A percentile compares a stretch with the other conserved stretches of the same genome.
phyloP scores from a whole-genome alignment of 768 basidiomycete genomes.

The Mycena galopus region DNA sequence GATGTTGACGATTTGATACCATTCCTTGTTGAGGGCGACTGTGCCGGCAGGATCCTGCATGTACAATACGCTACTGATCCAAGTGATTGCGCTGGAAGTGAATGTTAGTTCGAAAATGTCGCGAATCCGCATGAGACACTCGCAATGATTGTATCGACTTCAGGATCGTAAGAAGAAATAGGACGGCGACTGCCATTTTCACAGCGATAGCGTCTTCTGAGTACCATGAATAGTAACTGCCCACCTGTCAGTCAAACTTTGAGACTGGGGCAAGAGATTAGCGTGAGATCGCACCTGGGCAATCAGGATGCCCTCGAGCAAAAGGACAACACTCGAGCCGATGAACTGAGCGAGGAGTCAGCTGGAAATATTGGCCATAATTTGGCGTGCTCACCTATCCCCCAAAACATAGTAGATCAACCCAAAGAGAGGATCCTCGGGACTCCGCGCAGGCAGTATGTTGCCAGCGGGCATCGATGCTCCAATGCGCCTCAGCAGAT shows the following conservation, averaged over 20 bases:
- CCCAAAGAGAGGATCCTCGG: conserved; percentile 12
- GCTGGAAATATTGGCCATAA: neutral
- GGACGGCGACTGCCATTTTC: neutral
- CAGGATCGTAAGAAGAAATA: conserved; percentile 8
- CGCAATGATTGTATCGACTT: conserved; percentile 14
- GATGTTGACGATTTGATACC: conserved; percentile 20
- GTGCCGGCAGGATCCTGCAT: conserved; percentile 14
- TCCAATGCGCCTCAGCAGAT: neutral
- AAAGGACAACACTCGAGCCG: conserved; percentile 9
- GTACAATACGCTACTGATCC: conserved; percentile 19
- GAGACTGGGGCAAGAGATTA: neutral
- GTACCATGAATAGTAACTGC: conserved; percentile 11
- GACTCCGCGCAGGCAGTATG: neutral
- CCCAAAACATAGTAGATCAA: conserved; percentile 19
- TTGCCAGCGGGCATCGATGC: neutral
- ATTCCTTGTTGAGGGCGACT: neutral
- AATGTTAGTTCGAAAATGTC: neutral
- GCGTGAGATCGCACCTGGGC: conserved; percentile 5
- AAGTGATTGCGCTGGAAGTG: conserved; percentile 7
- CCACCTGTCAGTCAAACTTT: neutral
- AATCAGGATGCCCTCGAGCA: conserved; percentile 15
- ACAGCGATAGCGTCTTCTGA: neutral
- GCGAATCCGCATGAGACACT: neutral
- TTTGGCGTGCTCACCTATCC: conserved; percentile 8
- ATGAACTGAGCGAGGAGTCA: conserved; percentile 15